Conservation (phyloP, 306 rosid genomes). For the Glycine latifolia region DNA sequence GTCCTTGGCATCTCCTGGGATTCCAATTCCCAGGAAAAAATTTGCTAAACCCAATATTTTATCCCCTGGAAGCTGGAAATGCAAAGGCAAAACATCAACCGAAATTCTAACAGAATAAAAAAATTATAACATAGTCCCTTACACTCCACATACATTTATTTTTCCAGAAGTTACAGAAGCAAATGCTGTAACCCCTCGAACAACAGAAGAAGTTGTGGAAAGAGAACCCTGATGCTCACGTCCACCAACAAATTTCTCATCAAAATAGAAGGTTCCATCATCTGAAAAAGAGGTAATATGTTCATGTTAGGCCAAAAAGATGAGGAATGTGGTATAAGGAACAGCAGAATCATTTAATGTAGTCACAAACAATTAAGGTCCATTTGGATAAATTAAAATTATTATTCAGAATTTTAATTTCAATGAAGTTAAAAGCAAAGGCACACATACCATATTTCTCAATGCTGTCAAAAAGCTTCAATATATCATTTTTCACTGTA, state of each 20-base stretch:
- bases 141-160: constrained; percentile 67
- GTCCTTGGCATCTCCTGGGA: constrained; percentile 92
- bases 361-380: neutral
- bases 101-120: constrained; percentile 15
- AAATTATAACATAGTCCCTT: constrained; percentile 16
- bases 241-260: constrained; percentile 80
- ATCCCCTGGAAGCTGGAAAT: constrained; percentile 80
- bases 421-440: constrained; percentile 2
- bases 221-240: constrained; percentile 77
- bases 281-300: constrained; percentile 55
- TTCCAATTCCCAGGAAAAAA: constrained; percentile 90
- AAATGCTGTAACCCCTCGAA: constrained; percentile 83
- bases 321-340: constrained; percentile 32
- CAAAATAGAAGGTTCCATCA: constrained; percentile 89
- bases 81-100: constrained; percentile 51
- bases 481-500: constrained; percentile 75
- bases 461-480: constrained; percentile 93
- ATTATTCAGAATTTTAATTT: neutral
- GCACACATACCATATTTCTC: constrained; percentile 90
- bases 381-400: neutral
- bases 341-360: constrained; percentile 35
- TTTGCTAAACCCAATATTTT: constrained; percentile 89
- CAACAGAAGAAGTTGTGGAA: constrained; percentile 88
- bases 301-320: constrained; percentile 35
- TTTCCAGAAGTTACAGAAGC: constrained; percentile 73